Evolutionary conservation across 345 rosid species (phyloP).

Genomic region (Orychophragmus violaceus): DNA sequence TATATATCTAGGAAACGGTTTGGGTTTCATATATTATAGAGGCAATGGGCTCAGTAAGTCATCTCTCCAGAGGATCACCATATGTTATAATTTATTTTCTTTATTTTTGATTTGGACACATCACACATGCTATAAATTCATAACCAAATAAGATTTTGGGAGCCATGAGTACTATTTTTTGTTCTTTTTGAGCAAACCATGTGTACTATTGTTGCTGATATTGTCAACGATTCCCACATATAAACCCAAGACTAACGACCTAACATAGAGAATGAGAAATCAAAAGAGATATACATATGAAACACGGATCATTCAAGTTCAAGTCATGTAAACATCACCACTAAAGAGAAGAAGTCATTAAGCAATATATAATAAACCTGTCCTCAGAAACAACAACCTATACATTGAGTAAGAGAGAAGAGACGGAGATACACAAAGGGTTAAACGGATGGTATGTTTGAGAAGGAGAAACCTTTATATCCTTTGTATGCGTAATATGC

Average conservation of each 20-base stretch:
- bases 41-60: no score
- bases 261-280: conserved; percentile 9
- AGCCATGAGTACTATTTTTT: no score
- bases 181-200: neutral
- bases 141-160: no score
- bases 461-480: conserved; percentile 91
- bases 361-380: neutral
- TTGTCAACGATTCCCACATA: no score
- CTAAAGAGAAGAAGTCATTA: conserved; percentile 8
- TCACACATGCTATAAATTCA: no score
- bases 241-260: conserved; percentile 1
- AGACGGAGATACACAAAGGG: neutral
- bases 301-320: conserved; percentile 12
- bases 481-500: conserved; percentile 98
- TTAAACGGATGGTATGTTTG: conserved; percentile 82
- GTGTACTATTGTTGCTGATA: no score
- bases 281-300: conserved; percentile 15
- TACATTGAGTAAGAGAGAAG: conserved; percentile 21
- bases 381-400: neutral
- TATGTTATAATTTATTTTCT: no score
- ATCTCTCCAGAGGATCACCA: no score
- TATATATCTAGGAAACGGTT: neutral
- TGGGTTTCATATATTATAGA: no score
- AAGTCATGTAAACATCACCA: conserved; percentile 19
- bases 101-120: no score